These are phyloP conservation scores for Cenchrus americanus DNA, from an alignment of 176 grass and related monocot genomes.

Conservation along the genomic window DNA sequence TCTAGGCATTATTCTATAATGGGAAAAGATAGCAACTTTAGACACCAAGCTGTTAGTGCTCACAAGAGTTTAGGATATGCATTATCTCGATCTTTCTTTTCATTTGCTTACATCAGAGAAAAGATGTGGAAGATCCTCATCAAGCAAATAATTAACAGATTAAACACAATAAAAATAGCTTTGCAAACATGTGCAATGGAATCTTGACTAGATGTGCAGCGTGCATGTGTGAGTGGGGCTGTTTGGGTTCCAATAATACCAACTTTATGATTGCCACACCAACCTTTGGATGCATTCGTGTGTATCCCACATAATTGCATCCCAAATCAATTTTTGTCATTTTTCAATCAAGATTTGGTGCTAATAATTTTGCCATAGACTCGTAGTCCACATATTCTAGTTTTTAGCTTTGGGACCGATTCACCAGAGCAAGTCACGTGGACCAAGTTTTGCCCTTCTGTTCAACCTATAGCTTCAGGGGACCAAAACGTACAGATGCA, in stretches of 20 bases:
- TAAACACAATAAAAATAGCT: constrained; percentile 2
- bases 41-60: constrained; percentile 28
- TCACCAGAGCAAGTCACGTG: not conserved
- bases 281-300: constrained; percentile 37
- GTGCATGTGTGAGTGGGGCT: constrained; percentile 13
- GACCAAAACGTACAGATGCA: not conserved
- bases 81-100: constrained; percentile 21
- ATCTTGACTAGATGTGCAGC: constrained; percentile 5
- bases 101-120: constrained; percentile 32
- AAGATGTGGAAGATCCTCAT: constrained; percentile 14
- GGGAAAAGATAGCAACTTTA: constrained; percentile 19
- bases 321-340: not conserved
- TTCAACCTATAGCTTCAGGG: not conserved
- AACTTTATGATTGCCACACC: constrained; percentile 33
- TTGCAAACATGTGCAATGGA: constrained; percentile 21
- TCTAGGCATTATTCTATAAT: constrained; percentile 1
- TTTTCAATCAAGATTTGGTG: not conserved
- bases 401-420: not conserved
- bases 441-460: not conserved
- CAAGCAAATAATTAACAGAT: not conserved
- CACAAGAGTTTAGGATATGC: constrained; percentile 9
- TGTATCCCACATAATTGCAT: not conserved
- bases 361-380: not conserved
- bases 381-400: constrained; percentile 1
- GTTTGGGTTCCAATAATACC: constrained; percentile 31